Evolutionary conservation across 1,139 yeast genomes (phyloP).

Genomic region (Debaryomyces subglobosus): DNA sequence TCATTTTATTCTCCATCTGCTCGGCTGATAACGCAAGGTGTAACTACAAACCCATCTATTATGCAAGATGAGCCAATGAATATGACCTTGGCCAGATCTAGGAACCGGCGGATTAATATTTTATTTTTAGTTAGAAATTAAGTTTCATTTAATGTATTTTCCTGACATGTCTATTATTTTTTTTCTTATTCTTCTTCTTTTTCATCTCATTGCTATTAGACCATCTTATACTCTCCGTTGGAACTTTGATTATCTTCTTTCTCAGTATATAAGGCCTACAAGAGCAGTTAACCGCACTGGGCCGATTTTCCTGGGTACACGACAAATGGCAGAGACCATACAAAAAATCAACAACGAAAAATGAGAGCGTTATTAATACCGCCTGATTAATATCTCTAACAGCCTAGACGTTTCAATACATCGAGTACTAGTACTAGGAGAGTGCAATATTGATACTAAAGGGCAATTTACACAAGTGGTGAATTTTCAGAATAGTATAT

Average conservation of each 20-base stretch:
- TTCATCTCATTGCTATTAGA: background rate
- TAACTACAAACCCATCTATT: background rate
- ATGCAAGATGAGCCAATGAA: conserved; percentile 4
- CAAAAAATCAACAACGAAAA: conserved; percentile 8
- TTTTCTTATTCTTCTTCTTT: background rate
- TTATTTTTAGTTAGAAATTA: background rate
- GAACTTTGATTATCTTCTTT: background rate
- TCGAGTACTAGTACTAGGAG: background rate
- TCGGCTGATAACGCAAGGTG: conserved; percentile 1
- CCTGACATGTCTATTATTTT: background rate
- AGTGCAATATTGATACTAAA: background rate
- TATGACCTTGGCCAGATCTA: background rate
- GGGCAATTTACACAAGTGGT: background rate
- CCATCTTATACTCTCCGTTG: background rate
- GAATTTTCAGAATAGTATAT: background rate
- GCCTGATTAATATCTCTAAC: background rate
- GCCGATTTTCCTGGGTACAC: conserved; percentile 6
- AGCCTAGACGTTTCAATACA: conserved; percentile 2
- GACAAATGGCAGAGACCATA: conserved; percentile 7
- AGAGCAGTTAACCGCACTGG: conserved; percentile 2
- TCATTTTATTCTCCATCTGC: background rate
- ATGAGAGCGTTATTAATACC: background rate
- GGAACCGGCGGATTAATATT: background rate
- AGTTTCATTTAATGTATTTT: background rate
- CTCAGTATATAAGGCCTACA: background rate